phyloP scores from a whole-genome alignment of 352 stramenopile genomes.

The Pilasporangium apinafurcum region DNA sequence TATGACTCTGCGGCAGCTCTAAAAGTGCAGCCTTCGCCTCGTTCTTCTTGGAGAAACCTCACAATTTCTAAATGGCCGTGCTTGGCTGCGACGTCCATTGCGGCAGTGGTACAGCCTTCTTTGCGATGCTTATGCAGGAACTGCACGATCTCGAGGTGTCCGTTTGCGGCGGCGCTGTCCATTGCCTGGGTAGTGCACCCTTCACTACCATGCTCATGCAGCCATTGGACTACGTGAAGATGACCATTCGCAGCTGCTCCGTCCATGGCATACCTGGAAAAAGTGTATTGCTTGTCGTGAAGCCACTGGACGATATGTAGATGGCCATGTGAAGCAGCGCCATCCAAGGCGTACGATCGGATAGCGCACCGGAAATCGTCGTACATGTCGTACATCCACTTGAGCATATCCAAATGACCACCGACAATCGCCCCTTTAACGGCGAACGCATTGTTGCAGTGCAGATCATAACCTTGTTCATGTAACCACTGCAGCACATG shows the following conservation, averaged over 20 bases:
- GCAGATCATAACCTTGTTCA: constrained; percentile 22
- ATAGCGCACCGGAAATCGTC: background rate
- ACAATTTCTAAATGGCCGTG: constrained; percentile 24
- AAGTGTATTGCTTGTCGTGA: constrained; percentile 22
- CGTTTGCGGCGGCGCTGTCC: too few relatives aligned
- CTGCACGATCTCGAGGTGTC: too few relatives aligned
- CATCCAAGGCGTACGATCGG: constrained; percentile 13
- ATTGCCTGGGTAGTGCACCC: too few relatives aligned
- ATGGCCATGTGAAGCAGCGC: constrained; percentile 14
- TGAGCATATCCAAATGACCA: constrained; percentile 18
- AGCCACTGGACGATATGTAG: constrained; percentile 21
- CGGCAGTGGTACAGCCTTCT: constrained; percentile 27
- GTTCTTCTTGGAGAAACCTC: constrained; percentile 23
- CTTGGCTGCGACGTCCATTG: constrained; percentile 28
- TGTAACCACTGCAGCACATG: constrained; percentile 11
- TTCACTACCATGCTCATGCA: too few relatives aligned
- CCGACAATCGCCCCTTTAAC: constrained; percentile 6
- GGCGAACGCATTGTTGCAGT: constrained; percentile 9
- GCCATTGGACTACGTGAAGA: too few relatives aligned
- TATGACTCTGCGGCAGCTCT: constrained; percentile 10
- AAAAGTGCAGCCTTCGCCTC: constrained; percentile 27
- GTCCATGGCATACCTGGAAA: too few relatives aligned
- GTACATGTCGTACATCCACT: constrained; percentile 21
- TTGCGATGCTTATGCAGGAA: too few relatives aligned
- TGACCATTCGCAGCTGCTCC: too few relatives aligned